Base-by-base conservation (phyloP, 352 stramenopile genomes). In the Globisporangium takayamanum region DNA sequence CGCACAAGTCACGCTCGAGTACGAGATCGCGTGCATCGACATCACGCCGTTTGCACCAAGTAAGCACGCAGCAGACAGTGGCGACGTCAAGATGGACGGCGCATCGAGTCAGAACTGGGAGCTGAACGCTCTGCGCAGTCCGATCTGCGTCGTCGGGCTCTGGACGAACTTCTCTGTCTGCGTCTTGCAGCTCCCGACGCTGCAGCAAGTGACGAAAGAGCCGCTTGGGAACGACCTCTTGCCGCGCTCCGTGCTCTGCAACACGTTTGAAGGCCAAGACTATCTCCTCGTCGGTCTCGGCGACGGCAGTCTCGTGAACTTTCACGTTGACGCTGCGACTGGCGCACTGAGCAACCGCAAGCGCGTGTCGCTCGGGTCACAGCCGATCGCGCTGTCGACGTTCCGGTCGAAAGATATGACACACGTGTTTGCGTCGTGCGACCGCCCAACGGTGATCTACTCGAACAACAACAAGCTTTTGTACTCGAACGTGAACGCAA, bases 361-460 rank as follows among this genome's bases (percentile, higher is more conserved):
- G 76, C 96, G 97, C 57, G 91, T 99, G 33, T 97, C 88, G 25
- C 79, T 99, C 2, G 88, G 87, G 2, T 98, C 93, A 6, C 95
- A 99, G 70, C 94, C 95, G 22, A 97, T 99, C 33, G 80, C 88
- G 5, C 68, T 99, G 47, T 90, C 92, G 44, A 85, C 80, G 26
- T 98, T 99, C 66, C 75, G 84, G 50, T 97, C 85, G 39, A 96
- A 94, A 55, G 91, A 96, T 47, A 85, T 92, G 48, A 96, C 78
- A 25, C 97, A 98, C 67, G 93, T 99, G 16, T 98, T 99, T 59
- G 96, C 96, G 20, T 89, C 95, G 22, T 98, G 94, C 55, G 97
- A 99, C 72, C 81, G 96, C 12, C 97, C 97, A 51, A 99, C 96
- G 2, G 94, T 99, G 8, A 97, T 99, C 22, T 99, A 99, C 68